A percentile compares a stretch with the other conserved stretches of the same genome.
Conservation (phyloP, 768 basidiomycete species). For the Trametes villosa region DNA sequence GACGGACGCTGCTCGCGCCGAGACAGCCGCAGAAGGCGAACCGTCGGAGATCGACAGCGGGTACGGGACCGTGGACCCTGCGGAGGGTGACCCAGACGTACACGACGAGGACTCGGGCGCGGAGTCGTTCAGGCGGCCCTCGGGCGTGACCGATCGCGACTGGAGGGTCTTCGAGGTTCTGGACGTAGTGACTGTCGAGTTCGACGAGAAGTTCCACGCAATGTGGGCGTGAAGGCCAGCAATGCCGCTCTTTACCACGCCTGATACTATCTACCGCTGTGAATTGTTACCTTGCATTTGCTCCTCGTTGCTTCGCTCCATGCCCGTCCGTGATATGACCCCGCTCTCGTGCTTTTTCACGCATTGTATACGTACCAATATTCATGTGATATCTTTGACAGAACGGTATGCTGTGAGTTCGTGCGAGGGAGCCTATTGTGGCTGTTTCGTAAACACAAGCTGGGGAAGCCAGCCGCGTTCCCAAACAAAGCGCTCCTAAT, state of each 20-base stretch:
- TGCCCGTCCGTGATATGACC: too few species aligned
- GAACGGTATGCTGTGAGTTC: too few species aligned
- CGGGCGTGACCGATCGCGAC: constrained; percentile 48
- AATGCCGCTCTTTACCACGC: not conserved
- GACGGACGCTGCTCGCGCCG: constrained; percentile 10
- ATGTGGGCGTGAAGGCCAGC: constrained; percentile 57
- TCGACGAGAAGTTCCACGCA: constrained; percentile 60
- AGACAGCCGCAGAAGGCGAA: constrained; percentile 24
- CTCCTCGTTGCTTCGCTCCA: not conserved
- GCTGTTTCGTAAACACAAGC: too few species aligned
- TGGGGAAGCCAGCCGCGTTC: not conserved
- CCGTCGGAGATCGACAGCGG: constrained; percentile 39
- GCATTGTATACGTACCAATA: too few species aligned
- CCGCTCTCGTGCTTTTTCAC: not conserved
- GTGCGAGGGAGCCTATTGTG: too few species aligned
- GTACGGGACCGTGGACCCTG: constrained; percentile 36
- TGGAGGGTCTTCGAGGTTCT: constrained; percentile 62
- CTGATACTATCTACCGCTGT: not conserved
- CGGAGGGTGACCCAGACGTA: constrained; percentile 30
- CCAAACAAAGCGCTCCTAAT: not conserved
- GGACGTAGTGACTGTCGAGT: constrained; percentile 47
- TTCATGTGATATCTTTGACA: too few species aligned
- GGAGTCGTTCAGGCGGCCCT: constrained; percentile 38
- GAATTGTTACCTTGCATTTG: not conserved
- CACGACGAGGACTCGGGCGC: constrained; percentile 31